Evolutionary conservation across 148 eudicot genomes (phyloP), one percentile per base, ranked within the genome.

Genomic region (Diospyros kaki): DNA sequence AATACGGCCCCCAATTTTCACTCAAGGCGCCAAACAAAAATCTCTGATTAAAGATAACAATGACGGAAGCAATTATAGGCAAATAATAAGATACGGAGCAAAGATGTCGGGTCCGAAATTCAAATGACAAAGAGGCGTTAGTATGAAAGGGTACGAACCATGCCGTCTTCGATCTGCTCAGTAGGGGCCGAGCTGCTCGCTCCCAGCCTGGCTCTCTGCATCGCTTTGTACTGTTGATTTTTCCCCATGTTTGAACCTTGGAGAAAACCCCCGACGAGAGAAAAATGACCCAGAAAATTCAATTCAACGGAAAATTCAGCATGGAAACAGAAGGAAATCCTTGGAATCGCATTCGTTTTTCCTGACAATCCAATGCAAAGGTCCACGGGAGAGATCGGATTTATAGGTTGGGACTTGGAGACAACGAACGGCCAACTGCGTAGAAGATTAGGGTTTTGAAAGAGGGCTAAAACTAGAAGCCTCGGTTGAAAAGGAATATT

Each of bases 91-190:
- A 53, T 9, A 56, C 9, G 18, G 9, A 17, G 1, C 10, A 18
- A 60, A 14, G 28, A 5, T 17, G 28, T 39, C 18, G 41, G 7
- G 7, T 38, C 10, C 7, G 41, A 60, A 4, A 17, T 60, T 18
- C 5, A 58, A 58, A 58, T 58, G 61, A 40, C 28, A 60, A 60
- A 8, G 10, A 7, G 11, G 9, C 28, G 64, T 8, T 60, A 60
- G 64, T 60, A 60, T 60, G 64, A 60, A 60, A 60, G 41, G 64
- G 64, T 60, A 60, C 64, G 28, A 60, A 60, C 64, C 64, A 60
- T 60, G 64, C 64, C 64, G 64, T 60, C 64, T 9, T 60, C 41
- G 64, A 60, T 38, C 64, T 60, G 40, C 41, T 60, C 64, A 8
- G 18, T 8, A 1, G 9, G 40, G 41, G 64, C 9, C 28, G 28